Conservation (phyloP, 768 basidiomycete species). For the Russula emetica region DNA sequence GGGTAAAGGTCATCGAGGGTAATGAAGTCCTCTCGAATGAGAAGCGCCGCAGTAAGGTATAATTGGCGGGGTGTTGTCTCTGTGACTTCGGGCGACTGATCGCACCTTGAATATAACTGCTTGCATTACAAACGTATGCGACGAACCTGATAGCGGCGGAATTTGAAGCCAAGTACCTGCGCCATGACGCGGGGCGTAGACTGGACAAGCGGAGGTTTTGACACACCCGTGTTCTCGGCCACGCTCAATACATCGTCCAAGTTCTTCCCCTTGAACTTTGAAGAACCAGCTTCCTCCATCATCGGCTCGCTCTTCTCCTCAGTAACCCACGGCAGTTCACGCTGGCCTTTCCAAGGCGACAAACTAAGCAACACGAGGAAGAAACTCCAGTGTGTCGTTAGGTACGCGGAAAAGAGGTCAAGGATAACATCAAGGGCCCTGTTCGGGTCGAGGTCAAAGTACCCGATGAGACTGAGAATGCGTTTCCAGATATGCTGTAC, state of each 20-base stretch:
- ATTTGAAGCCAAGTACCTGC: slow-evolving; percentile 98
- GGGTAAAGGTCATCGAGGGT: slow-evolving; percentile 84
- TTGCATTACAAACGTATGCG: slow-evolving; percentile 4
- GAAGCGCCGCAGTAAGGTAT: slow-evolving; percentile 75
- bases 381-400: slow-evolving; percentile 80
- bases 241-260: slow-evolving; percentile 63
- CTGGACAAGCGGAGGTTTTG: slow-evolving; percentile 22
- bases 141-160: slow-evolving; percentile 78
- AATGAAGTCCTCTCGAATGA: slow-evolving; percentile 88
- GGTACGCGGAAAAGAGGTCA: slow-evolving; percentile 80
- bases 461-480: slow-evolving; percentile 84
- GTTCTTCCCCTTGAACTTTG: slow-evolving; percentile 50
- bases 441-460: slow-evolving; percentile 95
- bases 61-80: slow-evolving; percentile 68
- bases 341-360: slow-evolving; percentile 65
- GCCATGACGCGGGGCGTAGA: slow-evolving; percentile 61
- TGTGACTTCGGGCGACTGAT: slow-evolving; percentile 51
- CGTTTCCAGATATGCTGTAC: slow-evolving; percentile 74
- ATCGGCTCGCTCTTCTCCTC: slow-evolving; percentile 14
- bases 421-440: slow-evolving; percentile 90
- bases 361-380: slow-evolving; percentile 81
- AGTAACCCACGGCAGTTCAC: slow-evolving; percentile 20
- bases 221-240: slow-evolving; percentile 40
- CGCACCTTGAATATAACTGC: slow-evolving; percentile 26
- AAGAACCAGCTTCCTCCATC: slow-evolving; percentile 22